Conservation (phyloP, 1,284 basidiomycete genomes). For the Neotropicomus parvogracilis region DNA sequence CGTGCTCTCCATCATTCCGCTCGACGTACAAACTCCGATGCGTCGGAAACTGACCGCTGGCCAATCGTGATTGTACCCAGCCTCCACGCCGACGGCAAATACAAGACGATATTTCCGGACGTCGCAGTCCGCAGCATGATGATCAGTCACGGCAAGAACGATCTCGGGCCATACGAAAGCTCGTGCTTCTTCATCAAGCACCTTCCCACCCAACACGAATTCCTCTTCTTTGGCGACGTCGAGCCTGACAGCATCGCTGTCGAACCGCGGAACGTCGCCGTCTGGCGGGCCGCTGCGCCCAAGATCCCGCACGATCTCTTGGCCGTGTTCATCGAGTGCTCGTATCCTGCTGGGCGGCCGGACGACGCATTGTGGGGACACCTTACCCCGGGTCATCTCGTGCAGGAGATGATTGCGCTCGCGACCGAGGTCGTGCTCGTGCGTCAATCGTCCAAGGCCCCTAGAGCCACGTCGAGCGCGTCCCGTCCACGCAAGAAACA, state of each 20-base stretch:
- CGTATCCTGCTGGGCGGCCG: constrained; percentile 64
- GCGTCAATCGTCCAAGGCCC: constrained; percentile 27
- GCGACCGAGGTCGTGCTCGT: constrained; percentile 60
- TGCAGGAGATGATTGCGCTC: constrained; percentile 59
- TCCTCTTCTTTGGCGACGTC: constrained; percentile 84
- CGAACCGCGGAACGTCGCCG: constrained; percentile 51
- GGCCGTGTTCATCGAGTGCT: constrained; percentile 81
- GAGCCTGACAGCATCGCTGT: constrained; percentile 69
- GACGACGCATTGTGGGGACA: constrained; percentile 70
- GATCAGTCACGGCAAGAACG: constrained; percentile 66
- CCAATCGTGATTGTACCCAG: constrained; percentile 26
- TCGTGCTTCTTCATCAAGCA: constrained; percentile 76
- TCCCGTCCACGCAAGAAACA: constrained; percentile 48
- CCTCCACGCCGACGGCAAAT: constrained; percentile 44
- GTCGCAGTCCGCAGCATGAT: constrained; percentile 66
- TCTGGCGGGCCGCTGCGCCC: constrained; percentile 72
- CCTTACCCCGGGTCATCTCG: constrained; percentile 68
- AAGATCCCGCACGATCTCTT: constrained; percentile 61
- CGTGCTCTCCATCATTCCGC: background rate
- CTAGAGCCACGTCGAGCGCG: constrained; percentile 7
- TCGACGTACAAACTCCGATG: constrained; percentile 8
- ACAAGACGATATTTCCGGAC: constrained; percentile 48
- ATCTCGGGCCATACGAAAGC: constrained; percentile 55
- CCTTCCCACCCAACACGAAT: constrained; percentile 52
- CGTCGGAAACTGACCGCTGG: constrained; percentile 2